Conservation (phyloP, 2,329 filamentous ascomycete species). For the Colletotrichum trifolii region DNA sequence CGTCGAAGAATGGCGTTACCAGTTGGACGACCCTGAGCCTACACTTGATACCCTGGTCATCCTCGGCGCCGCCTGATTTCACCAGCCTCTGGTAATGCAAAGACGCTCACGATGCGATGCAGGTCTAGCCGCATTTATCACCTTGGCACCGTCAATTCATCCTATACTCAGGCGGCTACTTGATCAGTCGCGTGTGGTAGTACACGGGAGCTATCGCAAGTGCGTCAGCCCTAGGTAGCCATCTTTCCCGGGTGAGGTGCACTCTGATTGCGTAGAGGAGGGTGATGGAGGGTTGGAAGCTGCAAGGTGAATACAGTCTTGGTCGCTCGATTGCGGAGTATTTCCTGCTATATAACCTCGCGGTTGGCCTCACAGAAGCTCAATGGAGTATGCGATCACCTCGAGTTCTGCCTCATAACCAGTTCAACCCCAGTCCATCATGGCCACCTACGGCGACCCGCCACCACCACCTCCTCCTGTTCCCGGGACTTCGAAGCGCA, state of each 20-base stretch:
- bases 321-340: not conserved
- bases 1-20: not conserved
- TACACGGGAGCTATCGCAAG: constrained; percentile 19
- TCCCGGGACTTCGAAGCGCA: not conserved
- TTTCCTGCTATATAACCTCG: constrained; percentile 6
- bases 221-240: constrained; percentile 21
- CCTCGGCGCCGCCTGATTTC: not conserved
- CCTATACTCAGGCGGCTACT: not conserved
- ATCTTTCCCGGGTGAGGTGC: constrained; percentile 1
- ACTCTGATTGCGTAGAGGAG: not conserved
- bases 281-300: not conserved
- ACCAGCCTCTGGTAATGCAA: not conserved
- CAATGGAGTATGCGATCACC: not conserved
- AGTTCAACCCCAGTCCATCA: not conserved
- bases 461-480: not conserved
- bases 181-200: not conserved
- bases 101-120: not conserved
- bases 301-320: not conserved
- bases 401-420: not conserved
- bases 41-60: not conserved
- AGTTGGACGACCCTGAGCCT: constrained; percentile 12
- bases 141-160: not conserved
- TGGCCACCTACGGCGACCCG: constrained; percentile 30
- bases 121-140: not conserved
- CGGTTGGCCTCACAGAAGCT: not conserved